These are phyloP conservation scores for Trichosporon ovoides DNA, from an alignment of 1,284 basidiomycete genomes.

Conservation along the genomic window DNA sequence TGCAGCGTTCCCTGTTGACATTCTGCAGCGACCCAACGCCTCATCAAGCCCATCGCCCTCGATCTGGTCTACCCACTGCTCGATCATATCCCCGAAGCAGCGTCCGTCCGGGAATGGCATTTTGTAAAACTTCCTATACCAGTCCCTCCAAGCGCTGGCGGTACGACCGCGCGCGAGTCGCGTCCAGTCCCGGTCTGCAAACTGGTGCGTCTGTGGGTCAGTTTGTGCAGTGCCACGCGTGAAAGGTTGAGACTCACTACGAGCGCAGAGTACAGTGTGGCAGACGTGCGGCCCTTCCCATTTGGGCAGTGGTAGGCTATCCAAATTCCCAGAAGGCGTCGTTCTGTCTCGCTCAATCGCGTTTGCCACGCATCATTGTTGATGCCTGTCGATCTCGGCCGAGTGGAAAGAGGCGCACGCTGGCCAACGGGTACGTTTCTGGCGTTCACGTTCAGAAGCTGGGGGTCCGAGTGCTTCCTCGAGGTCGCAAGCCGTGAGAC, in stretches of 20 bases:
- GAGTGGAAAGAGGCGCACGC: neutral
- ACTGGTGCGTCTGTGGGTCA: neutral
- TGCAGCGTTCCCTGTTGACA: neutral
- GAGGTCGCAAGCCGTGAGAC: no score
- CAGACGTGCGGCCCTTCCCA: conserved; percentile 6
- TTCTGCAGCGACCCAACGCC: neutral
- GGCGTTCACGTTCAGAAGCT: no score
- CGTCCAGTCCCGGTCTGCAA: neutral
- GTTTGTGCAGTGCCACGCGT: neutral
- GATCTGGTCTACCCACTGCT: neutral
- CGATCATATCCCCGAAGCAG: conserved; percentile 2
- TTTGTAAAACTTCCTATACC: neutral
- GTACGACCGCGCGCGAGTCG: neutral
- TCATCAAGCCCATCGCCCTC: neutral
- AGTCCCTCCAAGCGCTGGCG: conserved; percentile 4
- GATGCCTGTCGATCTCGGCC: neutral
- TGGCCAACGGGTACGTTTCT: neutral
- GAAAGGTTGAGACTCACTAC: neutral
- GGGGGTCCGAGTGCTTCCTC: no score
- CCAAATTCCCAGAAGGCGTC: neutral
- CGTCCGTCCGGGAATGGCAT: conserved; percentile 2
- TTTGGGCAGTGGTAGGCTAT: conserved; percentile 5
- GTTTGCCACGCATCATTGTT: conserved; percentile 1
- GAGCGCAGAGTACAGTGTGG: neutral
- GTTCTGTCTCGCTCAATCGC: neutral